A percentile compares a stretch with the other conserved stretches of the same genome.
phyloP scores from a whole-genome alignment of 2,329 filamentous ascomycete species.

The Pezicula neosporulosa region DNA sequence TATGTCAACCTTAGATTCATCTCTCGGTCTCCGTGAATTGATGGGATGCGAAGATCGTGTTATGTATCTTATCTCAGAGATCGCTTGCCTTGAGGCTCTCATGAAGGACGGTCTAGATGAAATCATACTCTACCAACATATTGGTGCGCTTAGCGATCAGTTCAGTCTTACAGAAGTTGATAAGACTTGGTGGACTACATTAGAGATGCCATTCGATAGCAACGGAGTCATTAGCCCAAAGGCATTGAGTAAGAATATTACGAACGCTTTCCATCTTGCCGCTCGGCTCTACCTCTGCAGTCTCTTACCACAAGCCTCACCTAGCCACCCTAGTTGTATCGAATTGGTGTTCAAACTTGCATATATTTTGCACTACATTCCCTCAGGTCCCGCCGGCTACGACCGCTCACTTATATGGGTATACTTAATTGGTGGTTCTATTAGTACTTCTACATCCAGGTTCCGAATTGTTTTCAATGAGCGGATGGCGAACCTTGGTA shows the following conservation, averaged over 20 bases:
- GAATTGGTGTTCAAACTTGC: conserved; percentile 77
- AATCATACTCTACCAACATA: conserved; percentile 82
- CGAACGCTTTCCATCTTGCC: conserved; percentile 83
- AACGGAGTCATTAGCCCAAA: conserved; percentile 77
- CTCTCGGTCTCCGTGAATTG: conserved; percentile 77
- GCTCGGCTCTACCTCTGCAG: conserved; percentile 96
- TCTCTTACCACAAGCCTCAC: conserved; percentile 87
- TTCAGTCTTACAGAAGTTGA: conserved; percentile 75
- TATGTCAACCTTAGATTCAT: conserved; percentile 65
- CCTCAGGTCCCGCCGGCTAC: conserved; percentile 75
- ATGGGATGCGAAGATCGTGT: conserved; percentile 98
- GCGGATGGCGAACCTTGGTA: conserved; percentile 70
- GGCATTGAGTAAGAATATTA: conserved; percentile 85
- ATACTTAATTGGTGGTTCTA: conserved; percentile 79
- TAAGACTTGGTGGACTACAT: too few species aligned
- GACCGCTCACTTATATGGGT: conserved; percentile 94
- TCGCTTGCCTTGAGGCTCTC: conserved; percentile 89
- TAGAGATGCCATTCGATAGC: conserved; percentile 58
- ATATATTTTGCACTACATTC: conserved; percentile 75
- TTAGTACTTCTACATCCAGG: conserved; percentile 65
- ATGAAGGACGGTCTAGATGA: conserved; percentile 82
- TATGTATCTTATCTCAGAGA: conserved; percentile 98
- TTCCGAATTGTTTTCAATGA: conserved; percentile 80
- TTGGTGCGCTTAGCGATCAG: conserved; percentile 81
- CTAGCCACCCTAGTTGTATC: conserved; percentile 66